Evolutionary conservation across 768 basidiomycete species (phyloP).

Genomic region (Tephrocybe sp.): DNA sequence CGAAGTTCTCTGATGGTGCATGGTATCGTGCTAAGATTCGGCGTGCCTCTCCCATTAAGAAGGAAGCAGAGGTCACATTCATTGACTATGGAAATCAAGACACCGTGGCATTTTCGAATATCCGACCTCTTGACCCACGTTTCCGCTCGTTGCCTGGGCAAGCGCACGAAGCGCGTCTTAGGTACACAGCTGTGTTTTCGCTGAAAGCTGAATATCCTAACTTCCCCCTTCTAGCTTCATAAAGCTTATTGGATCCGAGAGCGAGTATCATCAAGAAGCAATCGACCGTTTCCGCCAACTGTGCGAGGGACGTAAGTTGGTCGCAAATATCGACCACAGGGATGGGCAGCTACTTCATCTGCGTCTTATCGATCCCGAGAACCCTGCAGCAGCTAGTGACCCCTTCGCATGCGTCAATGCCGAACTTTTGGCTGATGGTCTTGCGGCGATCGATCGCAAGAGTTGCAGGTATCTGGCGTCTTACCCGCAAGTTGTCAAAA

Average conservation of each 20-base stretch:
- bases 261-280: slow-evolving; percentile 86
- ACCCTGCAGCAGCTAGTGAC: slow-evolving; percentile 65
- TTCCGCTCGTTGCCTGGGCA: slow-evolving; percentile 91
- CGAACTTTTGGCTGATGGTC: slow-evolving; percentile 84
- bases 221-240: slow-evolving; percentile 60
- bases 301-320: slow-evolving; percentile 91
- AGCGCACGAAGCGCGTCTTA: slow-evolving; percentile 91
- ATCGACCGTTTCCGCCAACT: slow-evolving; percentile 81
- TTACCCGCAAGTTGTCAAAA: slow-evolving; percentile 67
- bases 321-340: slow-evolving; percentile 90
- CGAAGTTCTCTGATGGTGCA: slow-evolving; percentile 88
- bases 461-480: slow-evolving; percentile 67
- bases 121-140: slow-evolving; percentile 85
- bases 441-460: slow-evolving; percentile 78
- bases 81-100: slow-evolving; percentile 97
- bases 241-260: slow-evolving; percentile 73
- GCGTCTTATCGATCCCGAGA: slow-evolving; percentile 86
- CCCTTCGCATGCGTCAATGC: slow-evolving; percentile 83
- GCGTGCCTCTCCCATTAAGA: slow-evolving; percentile 81
- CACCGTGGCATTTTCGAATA: slow-evolving; percentile 73
- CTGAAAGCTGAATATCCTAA: not conserved
- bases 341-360: slow-evolving; percentile 81
- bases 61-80: slow-evolving; percentile 92
- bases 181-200: slow-evolving; percentile 36
- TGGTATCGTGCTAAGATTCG: slow-evolving; percentile 97